These are phyloP conservation scores for Trematosphaeria pertusa DNA, from an alignment of 2,329 filamentous ascomycete species.

Conservation along the genomic window DNA sequence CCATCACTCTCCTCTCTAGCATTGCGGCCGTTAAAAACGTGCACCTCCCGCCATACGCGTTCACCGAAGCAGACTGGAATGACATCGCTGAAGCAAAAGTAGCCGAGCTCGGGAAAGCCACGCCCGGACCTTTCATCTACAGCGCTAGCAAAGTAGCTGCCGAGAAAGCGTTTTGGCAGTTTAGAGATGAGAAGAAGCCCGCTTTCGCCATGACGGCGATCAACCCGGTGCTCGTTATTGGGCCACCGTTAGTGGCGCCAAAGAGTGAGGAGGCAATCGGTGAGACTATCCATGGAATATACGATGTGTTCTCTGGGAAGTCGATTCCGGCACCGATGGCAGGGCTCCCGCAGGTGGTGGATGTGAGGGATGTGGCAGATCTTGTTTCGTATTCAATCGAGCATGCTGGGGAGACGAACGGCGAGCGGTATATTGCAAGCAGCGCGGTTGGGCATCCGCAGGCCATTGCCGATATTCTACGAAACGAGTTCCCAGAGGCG, in stretches of 20 bases:
- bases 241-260: slow-evolving; percentile 48
- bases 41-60: slow-evolving; percentile 20
- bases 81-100: slow-evolving; percentile 30
- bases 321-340: slow-evolving; percentile 29
- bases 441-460: slow-evolving; percentile 44
- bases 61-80: slow-evolving; percentile 36
- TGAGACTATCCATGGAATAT: slow-evolving; percentile 44
- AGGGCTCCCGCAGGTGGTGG: slow-evolving; percentile 44
- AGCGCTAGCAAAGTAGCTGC: slow-evolving; percentile 38
- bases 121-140: slow-evolving; percentile 31
- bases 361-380: slow-evolving; percentile 55
- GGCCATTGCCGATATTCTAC: slow-evolving; percentile 53
- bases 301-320: slow-evolving; percentile 44
- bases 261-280: slow-evolving; percentile 38
- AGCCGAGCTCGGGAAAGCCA: slow-evolving; percentile 29
- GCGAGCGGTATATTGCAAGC: slow-evolving; percentile 52
- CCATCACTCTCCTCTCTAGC: slow-evolving; percentile 33
- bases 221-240: slow-evolving; percentile 53
- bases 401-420: slow-evolving; percentile 45
- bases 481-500: slow-evolving; percentile 45
- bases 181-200: slow-evolving; percentile 45
- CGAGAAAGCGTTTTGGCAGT: slow-evolving; percentile 40
- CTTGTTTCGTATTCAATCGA: slow-evolving; percentile 49
- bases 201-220: slow-evolving; percentile 49
- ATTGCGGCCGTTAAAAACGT: slow-evolving; percentile 20